Evolutionary conservation across 2,329 filamentous ascomycete species (phyloP), one percentile per base, ranked within the genome.

Genomic region (Curvularia spicifera): DNA sequence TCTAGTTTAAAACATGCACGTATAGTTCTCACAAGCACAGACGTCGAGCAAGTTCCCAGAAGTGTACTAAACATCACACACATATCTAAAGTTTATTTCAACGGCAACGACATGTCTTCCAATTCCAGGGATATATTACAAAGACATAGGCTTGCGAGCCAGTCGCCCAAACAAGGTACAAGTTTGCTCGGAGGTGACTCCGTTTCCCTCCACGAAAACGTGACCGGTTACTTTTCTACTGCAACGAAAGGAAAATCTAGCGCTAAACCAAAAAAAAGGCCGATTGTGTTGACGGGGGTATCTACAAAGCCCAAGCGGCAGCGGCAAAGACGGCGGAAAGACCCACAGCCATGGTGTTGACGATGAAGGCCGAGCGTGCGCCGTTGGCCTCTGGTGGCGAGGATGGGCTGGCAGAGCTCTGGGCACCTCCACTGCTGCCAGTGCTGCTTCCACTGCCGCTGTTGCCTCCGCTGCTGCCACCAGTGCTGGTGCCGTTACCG

Each of bases 281-380:
- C 24, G 6, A 15, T 4, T 3, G 8, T n/a, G 7, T 7, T 13
- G 18, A 45, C 31, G 13, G 43, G 35, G 13, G 20, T 9, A 26
- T 37, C 53, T 69, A 72, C 64, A 71, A 58, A 9, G 66, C 61
- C 65, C 67, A 71, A 22, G 65, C 61, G 48, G 66, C 68, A 7
- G 63, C 51, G 13, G 68, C 69, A 26, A 71, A 69, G 49, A 71
- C 61, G n/a, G 68, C 64, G 3, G 70, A 71, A 39, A 72, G 49
- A 10, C 56, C 66, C 61, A 72, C 64, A 28, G 67, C 63, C 61
- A 68, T 67, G 28, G 64, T 63, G 61, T 70, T 70, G 18, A 66
- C 54, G 7, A 61, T 42, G 5, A 67, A 63, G 1, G 69, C 61
- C 2, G 67, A 65, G 18, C 51, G 63, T 0, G 58, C 65, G 37